These are phyloP conservation scores for Amoeboaphelidium protococcarum DNA, from an alignment of 371 early-diverging fungal species.

Conservation along the genomic window DNA sequence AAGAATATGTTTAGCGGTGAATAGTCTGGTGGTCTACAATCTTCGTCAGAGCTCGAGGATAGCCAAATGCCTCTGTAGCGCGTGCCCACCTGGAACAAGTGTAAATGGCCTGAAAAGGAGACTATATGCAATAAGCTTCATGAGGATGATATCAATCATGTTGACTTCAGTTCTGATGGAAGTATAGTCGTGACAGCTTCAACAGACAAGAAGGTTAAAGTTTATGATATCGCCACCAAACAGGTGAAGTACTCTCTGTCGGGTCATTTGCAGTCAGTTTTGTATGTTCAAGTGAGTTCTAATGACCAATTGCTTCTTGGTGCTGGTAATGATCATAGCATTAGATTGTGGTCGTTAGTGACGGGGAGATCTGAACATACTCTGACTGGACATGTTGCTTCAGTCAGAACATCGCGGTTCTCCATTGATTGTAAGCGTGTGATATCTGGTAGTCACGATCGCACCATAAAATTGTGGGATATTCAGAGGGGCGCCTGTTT, in stretches of 20 bases:
- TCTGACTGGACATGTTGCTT: constrained; percentile 80
- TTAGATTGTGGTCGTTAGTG: constrained; percentile 51
- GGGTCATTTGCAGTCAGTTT: constrained; percentile 60
- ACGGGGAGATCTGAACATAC: constrained; percentile 60
- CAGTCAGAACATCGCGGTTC: constrained; percentile 66
- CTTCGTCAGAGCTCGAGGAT: too few species aligned
- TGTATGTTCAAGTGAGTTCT: constrained; percentile 48
- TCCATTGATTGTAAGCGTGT: constrained; percentile 43
- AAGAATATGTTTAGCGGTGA: too few species aligned
- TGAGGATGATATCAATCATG: constrained; percentile 52
- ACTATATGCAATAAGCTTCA: too few species aligned
- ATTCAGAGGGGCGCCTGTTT: constrained; percentile 53
- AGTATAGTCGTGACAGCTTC: constrained; percentile 56
- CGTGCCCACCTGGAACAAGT: too few species aligned
- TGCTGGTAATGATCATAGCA: constrained; percentile 66
- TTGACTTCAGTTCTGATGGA: constrained; percentile 43
- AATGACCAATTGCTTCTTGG: constrained; percentile 50
- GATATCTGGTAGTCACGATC: constrained; percentile 81
- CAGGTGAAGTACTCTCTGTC: constrained; percentile 21
- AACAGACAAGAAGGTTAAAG: constrained; percentile 53
- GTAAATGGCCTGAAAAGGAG: too few species aligned
- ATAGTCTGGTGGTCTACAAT: too few species aligned
- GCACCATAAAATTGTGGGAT: constrained; percentile 89
- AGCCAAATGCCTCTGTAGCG: too few species aligned
- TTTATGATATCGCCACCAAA: constrained; percentile 57